Evolutionary conservation across 768 basidiomycete genomes (phyloP).

Genomic region (Mycena sanguinolenta): DNA sequence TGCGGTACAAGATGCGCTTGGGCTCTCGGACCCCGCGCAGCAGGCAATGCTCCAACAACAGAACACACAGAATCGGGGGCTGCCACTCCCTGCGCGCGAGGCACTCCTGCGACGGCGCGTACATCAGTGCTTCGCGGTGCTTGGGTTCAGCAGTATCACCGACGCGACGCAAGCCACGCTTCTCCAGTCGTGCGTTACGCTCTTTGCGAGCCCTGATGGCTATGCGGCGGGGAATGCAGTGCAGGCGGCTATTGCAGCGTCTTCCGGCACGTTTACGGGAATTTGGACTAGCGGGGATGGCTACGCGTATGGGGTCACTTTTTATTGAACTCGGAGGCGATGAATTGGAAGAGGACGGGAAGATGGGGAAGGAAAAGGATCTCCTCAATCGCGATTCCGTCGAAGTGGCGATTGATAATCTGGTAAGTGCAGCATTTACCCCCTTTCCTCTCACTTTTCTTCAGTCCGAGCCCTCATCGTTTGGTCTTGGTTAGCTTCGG

Average conservation of each 20-base stretch:
- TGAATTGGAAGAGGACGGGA: too few species aligned
- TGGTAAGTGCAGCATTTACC: too few species aligned
- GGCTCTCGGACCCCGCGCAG: constrained; percentile 32
- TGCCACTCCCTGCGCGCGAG: constrained; percentile 83
- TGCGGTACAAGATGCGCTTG: constrained; percentile 76
- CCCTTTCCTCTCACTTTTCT: too few species aligned
- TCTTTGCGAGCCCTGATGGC: constrained; percentile 90
- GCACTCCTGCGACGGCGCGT: constrained; percentile 86
- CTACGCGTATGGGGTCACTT: constrained; percentile 93
- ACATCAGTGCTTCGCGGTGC: constrained; percentile 88
- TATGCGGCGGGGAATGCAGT: constrained; percentile 77
- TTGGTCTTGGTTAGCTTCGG: too few species aligned
- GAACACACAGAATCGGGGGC: constrained; percentile 33
- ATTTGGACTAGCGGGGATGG: constrained; percentile 92
- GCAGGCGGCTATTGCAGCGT: constrained; percentile 83
- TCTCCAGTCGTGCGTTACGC: constrained; percentile 82
- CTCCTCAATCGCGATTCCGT: too few species aligned
- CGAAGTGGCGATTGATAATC: too few species aligned
- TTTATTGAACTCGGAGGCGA: too few species aligned
- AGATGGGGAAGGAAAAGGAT: too few species aligned
- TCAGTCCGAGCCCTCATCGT: too few species aligned
- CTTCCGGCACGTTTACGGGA: constrained; percentile 82
- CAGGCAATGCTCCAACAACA: constrained; percentile 29
- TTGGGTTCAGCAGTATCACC: constrained; percentile 84
- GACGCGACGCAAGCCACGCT: constrained; percentile 87